Evolutionary conservation across 2,329 filamentous ascomycete species (phyloP), one percentile per base, ranked within the genome.

Genomic region (Claviceps monticola): DNA sequence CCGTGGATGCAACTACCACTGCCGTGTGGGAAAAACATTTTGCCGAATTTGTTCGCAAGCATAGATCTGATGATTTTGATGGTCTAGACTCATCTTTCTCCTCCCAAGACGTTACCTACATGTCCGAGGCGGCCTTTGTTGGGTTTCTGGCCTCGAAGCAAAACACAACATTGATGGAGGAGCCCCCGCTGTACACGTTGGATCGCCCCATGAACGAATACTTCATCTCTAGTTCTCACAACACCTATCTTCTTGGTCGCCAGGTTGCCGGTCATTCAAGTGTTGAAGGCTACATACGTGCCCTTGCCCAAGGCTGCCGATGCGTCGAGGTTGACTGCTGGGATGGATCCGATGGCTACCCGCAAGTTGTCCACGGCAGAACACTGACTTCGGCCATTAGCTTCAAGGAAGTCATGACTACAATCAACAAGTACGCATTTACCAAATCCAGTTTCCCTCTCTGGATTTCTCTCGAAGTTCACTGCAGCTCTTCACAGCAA

Each of bases 261-360:
- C 93, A 98, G 66, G 83, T 97, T 2, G 85, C 83, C 11, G 91
- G 91, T 29, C 80, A 86, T 45, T 96, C 93, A 2, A 97, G 90
- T 62, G 86, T 94, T 2, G 93, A 98, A 66, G 89, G 89, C 44
- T 98, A 98, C 69, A 94, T 97, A 59, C 82, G 83, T 8, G 88
- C 90, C 3, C 76, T 98, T 6, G 83, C 87, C 56, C 84, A 87
- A 54, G 90, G 90, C 8, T 98, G 93, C 65, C 86, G 93, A 48
- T 97, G 93, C 66, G 84, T 98, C 46, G 93, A 98, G 69, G 88
- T 98, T 50, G 93, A 98, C 68, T 97, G 91, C 68, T 98, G 93
- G 93, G 89, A 98, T 67, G 93, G 93, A 16, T 78, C 80, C 50
- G 85, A 95, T 63, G 88, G 88, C 41, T 80, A 88, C 60, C 93